Percentiles rank a stretch among this genome's conserved stretches.
Conservation (phyloP, 495 filamentous ascomycete species). For the Lineolata rhizophorae region DNA sequence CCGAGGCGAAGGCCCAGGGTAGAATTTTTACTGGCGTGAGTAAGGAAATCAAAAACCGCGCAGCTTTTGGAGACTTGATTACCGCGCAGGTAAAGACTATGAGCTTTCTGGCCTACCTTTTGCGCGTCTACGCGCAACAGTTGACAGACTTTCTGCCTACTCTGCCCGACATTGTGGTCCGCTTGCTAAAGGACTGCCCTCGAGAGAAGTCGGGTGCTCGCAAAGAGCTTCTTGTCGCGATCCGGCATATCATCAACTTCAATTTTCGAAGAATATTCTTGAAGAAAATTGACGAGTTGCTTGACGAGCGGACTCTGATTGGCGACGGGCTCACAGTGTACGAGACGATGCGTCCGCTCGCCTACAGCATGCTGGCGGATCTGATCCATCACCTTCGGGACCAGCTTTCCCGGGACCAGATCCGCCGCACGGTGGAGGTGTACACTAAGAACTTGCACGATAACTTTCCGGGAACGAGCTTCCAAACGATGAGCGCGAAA, state of each 20-base stretch:
- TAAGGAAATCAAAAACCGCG: constrained; percentile 79
- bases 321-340: constrained; percentile 93
- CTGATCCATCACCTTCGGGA: constrained; percentile 95
- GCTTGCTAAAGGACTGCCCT: constrained; percentile 81
- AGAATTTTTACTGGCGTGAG: constrained; percentile 84
- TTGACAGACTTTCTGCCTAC: constrained; percentile 74
- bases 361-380: constrained; percentile 96
- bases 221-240: constrained; percentile 90
- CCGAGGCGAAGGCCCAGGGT: constrained; percentile 48
- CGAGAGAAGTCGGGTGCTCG: constrained; percentile 79
- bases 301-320: constrained; percentile 83
- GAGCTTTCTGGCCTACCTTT: constrained; percentile 90
- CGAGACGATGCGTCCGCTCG: constrained; percentile 84
- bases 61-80: constrained; percentile 92
- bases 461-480: constrained; percentile 90
- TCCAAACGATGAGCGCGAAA: constrained; percentile 99
- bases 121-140: constrained; percentile 71
- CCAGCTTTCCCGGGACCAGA: constrained; percentile 60
- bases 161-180: constrained; percentile 76
- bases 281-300: constrained; percentile 78
- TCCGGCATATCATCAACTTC: constrained; percentile 97
- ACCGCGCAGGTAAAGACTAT: constrained; percentile 98
- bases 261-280: constrained; percentile 93
- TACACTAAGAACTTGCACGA: constrained; percentile 95
- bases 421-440: constrained; percentile 82